phyloP scores from a whole-genome alignment of 169 alveolate species.

The Babesia caballi region DNA sequence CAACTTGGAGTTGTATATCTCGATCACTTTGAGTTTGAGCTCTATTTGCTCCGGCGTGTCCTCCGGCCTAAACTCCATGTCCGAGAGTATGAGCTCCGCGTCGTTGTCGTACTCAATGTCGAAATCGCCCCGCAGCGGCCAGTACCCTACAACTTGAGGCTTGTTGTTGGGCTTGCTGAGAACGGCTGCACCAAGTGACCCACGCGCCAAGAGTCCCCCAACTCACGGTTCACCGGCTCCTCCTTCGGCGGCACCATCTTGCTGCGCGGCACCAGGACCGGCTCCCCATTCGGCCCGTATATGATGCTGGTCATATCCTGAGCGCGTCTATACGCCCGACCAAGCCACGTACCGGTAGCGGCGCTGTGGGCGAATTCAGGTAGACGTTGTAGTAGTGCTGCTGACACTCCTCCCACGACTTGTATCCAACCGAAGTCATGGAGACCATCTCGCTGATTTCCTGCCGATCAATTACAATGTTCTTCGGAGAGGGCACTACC shows the following conservation, averaged over 20 bases:
- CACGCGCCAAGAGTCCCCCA: background rate
- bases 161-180: slow-evolving; percentile 69
- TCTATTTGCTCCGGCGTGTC: slow-evolving; percentile 84
- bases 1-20: slow-evolving; percentile 87
- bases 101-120: slow-evolving; percentile 97
- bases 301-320: slow-evolving; percentile 54
- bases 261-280: slow-evolving; percentile 45
- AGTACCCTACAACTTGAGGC: slow-evolving; percentile 88
- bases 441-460: slow-evolving; percentile 74
- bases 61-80: slow-evolving; percentile 91
- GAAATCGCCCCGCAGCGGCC: slow-evolving; percentile 98
- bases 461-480: background rate
- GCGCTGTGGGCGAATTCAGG: slow-evolving; percentile 78
- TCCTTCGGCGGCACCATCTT: slow-evolving; percentile 37
- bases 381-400: slow-evolving; percentile 75
- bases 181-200: slow-evolving; percentile 32
- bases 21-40: slow-evolving; percentile 77
- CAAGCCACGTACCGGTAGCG: slow-evolving; percentile 64
- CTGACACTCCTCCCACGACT: slow-evolving; percentile 80
- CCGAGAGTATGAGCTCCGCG: slow-evolving; percentile 95
- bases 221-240: slow-evolving; percentile 41
- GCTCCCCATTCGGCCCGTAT: slow-evolving; percentile 47
- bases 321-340: background rate
- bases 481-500: too few species aligned
- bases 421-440: slow-evolving; percentile 66